A percentile compares a stretch with the other conserved stretches of the same genome.
phyloP scores from a whole-genome alignment of 345 rosid genomes.

The Noccaea caerulescens region DNA sequence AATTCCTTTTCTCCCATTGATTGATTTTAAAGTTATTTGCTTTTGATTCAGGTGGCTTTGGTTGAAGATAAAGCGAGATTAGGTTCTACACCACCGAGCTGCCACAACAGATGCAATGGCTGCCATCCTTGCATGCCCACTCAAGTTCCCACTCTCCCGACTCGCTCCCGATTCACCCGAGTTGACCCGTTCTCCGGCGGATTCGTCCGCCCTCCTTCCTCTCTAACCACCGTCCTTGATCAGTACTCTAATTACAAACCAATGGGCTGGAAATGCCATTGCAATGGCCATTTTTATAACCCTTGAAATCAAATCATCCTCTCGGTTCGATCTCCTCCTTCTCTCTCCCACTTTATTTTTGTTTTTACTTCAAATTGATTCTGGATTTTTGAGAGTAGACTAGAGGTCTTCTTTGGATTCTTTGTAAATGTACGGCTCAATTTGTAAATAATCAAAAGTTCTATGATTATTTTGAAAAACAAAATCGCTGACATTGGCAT shows the following conservation, averaged over 20 bases:
- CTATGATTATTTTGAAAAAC: slow-evolving; percentile 26
- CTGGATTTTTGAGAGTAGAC: slow-evolving; percentile 15
- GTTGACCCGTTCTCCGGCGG: slow-evolving; percentile 46
- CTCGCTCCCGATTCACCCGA: slow-evolving; percentile 37
- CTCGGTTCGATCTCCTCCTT: slow-evolving; percentile 8
- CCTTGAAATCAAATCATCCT: slow-evolving; percentile 46
- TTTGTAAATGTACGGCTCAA: slow-evolving; percentile 45
- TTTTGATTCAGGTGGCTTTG: slow-evolving; percentile 47
- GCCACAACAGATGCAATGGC: slow-evolving; percentile 80
- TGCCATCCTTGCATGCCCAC: slow-evolving; percentile 95
- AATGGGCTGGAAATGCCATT: slow-evolving; percentile 88
- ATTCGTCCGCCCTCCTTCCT: slow-evolving; percentile 36
- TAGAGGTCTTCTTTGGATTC: slow-evolving; percentile 38
- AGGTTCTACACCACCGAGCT: slow-evolving; percentile 91
- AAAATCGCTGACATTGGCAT: not conserved
- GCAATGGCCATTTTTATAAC: slow-evolving; percentile 71
- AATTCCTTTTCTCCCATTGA: not conserved
- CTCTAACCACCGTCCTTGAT: slow-evolving; percentile 43
- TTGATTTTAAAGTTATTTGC: not conserved
- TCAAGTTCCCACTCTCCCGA: slow-evolving; percentile 69
- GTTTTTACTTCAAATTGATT: not conserved
- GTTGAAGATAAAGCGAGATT: slow-evolving; percentile 73
- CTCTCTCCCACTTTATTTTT: not conserved
- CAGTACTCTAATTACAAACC: slow-evolving; percentile 92
- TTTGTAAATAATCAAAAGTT: slow-evolving; percentile 41